Base-by-base conservation (phyloP, 1,284 basidiomycete genomes). In the Sutorius eximius region DNA sequence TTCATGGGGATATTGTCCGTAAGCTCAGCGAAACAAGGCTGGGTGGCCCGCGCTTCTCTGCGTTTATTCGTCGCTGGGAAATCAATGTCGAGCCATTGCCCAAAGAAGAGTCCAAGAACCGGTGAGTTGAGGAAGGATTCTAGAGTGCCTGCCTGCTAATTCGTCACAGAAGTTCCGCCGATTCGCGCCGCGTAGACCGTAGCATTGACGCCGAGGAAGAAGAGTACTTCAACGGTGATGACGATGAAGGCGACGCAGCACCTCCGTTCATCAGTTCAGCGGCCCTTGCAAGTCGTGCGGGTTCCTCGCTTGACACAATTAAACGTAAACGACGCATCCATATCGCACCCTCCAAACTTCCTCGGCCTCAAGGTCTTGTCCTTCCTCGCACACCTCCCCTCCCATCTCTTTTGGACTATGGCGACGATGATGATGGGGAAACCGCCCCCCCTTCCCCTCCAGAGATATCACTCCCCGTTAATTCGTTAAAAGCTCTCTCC, bases 151-250 rank as follows among this genome's bases (percentile, higher is more conserved):
- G n/a, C n/a, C 45, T 53, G n/a, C 46, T 60, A 57, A 52, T 45
- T 38, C 59, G 75, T 61, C 60, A 65, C 51, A 61, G 68, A 49
- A 74, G 79, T 63, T 64, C 65, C 56, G 76, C 76, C 66, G 71
- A 64, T 48, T 73, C 76, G 49, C 77, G 76, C 56, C 75, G 82
- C 44, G 45, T 52, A 66, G 76, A 79, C 58, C 77, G 83, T 63
- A 68, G 73, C 52, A 71, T 83, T 62, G 85, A 90, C 59, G 78
- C 77, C 5, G 87, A 87, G 63, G 91, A 94, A 63, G 94, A 98
- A 66, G 86, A 91, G 58, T 98, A 96, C 77, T 97, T 97, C 79
- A 92, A 94, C 62, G 81, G 86, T 52, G 90, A 91, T 34, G 83
- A 86, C 41, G 81, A 86, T 24, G 73, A 71, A 50, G 60, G 60